These are phyloP conservation scores for Clausena lansium DNA, from an alignment of 345 rosid genomes.

Conservation along the genomic window DNA sequence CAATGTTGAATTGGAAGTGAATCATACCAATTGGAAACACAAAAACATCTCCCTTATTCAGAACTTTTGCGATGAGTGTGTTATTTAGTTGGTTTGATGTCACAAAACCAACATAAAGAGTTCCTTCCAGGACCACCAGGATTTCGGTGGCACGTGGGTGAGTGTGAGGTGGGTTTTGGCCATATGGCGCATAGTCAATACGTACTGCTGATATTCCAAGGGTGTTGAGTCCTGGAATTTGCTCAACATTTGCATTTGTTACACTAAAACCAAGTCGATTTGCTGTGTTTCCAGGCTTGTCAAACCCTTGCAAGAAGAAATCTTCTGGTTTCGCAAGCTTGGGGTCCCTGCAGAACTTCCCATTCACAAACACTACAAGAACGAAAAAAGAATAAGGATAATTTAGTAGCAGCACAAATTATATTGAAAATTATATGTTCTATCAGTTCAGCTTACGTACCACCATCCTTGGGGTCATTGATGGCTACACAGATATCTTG, in stretches of 20 bases:
- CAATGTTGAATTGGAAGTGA: slow-evolving; percentile 33
- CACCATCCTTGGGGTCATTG: slow-evolving; percentile 4
- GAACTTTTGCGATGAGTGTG: slow-evolving; percentile 20
- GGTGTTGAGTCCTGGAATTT: slow-evolving; percentile 32
- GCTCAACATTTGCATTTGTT: slow-evolving; percentile 10
- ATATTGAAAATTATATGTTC: too few relatives aligned
- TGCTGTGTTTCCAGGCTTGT: slow-evolving; percentile 12
- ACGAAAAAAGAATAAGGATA: neutral
- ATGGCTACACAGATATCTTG: slow-evolving; percentile 33
- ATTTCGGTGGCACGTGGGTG: slow-evolving; percentile 27
- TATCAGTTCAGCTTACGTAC: neutral
- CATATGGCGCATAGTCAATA: slow-evolving; percentile 26
- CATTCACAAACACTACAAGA: slow-evolving; percentile 26
- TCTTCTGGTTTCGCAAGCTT: slow-evolving; percentile 22
- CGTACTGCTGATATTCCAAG: slow-evolving; percentile 31
- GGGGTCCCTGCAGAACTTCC: slow-evolving; percentile 39
- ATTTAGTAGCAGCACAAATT: too few relatives aligned
- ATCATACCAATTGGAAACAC: slow-evolving; percentile 34
- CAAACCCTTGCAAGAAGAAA: slow-evolving; percentile 23
- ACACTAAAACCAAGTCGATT: slow-evolving; percentile 16
- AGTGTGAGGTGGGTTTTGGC: slow-evolving; percentile 33
- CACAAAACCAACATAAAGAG: slow-evolving; percentile 24
- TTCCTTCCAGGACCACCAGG: slow-evolving; percentile 18
- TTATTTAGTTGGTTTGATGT: slow-evolving; percentile 18
- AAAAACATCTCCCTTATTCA: slow-evolving; percentile 28